Base-by-base conservation (phyloP, 257 asterid genomes). In the Phtheirospermum japonicum region DNA sequence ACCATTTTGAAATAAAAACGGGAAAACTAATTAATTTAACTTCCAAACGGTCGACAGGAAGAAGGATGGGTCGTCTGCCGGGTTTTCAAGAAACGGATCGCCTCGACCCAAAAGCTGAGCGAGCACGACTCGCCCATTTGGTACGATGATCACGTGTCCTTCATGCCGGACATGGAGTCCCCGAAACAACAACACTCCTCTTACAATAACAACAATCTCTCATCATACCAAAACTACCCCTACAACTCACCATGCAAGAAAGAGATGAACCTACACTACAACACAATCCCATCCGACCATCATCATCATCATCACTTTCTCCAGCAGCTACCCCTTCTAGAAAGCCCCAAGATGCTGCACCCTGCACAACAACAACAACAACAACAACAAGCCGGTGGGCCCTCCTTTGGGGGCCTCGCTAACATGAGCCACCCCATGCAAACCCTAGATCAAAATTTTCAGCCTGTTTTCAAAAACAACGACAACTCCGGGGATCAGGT, bases 21-120 rank as follows among this genome's bases (percentile, higher is more conserved):
- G n/a, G n/a, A n/a, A n/a, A n/a, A n/a, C n/a, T n/a, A n/a, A n/a
- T n/a, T n/a, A n/a, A n/a, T 37, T 37, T 0, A 37, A 37, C 2
- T 14, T 14, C n/a, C n/a, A n/a, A n/a, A 19, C 9, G 7, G 10
- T 5, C 23, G 42, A 32, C 89, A 88, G 95, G 98, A 90, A 81
- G 98, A 90, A 78, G 98, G 98, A n/a, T 90, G 98, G 98, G 98
- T 84, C 5, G 98, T 90, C 0, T 90, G 96, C 55, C 69, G 84
- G 70, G 98, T 85, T 7, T 90, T 90, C 94, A 88, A 82, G 95
- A 90, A 90, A 65, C 68, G 80, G 67, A 70, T 83, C 39, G 77
- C 89, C 14, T 71, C 82, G 2, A 68, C 79, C 19, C 85, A 84
- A 20, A 83, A 67, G 63, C 60, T 77, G 10, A 77, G 82, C 42